Evolutionary conservation across 2,329 filamentous ascomycete genomes (phyloP).

Genomic region (Aspergillus pseudotamarii): DNA sequence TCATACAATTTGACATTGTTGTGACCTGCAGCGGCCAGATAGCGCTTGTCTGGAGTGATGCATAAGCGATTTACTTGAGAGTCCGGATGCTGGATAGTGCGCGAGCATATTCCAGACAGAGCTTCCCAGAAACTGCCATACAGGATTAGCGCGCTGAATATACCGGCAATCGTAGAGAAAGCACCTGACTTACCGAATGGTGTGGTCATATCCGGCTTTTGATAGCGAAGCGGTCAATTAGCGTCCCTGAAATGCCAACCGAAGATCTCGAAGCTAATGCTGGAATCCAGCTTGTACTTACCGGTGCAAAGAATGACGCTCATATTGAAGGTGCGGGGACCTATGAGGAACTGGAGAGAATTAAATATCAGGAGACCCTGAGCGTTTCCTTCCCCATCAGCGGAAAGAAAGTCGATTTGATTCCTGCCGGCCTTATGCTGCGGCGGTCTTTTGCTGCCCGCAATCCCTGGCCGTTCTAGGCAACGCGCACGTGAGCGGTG

Average conservation of each 20-base stretch:
- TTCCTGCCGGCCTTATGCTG: constrained; percentile 22
- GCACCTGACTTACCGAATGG: constrained; percentile 62
- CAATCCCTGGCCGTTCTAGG: background rate
- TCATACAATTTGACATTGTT: constrained; percentile 97
- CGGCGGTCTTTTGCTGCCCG: background rate
- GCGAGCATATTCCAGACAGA: constrained; percentile 93
- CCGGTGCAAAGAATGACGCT: constrained; percentile 70
- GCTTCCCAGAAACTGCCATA: constrained; percentile 89
- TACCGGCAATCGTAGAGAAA: background rate
- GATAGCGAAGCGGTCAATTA: constrained; percentile 12
- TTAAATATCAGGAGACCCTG: constrained; percentile 11
- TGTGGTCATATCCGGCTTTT: constrained; percentile 73
- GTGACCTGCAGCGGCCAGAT: constrained; percentile 77
- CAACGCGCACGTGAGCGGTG: constrained; percentile 36
- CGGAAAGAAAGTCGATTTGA: constrained; percentile 7
- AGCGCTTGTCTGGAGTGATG: constrained; percentile 97
- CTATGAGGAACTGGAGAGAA: background rate
- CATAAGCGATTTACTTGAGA: constrained; percentile 98
- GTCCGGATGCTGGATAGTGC: constrained; percentile 96
- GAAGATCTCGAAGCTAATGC: background rate
- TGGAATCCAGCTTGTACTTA: constrained; percentile 48
- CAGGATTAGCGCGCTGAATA: constrained; percentile 9
- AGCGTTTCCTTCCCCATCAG: background rate
- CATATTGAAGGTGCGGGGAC: constrained; percentile 46
- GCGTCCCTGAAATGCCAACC: background rate